These are phyloP conservation scores for Amoebophrya sp. DNA, from an alignment of 169 alveolate genomes.

Conservation along the genomic window DNA sequence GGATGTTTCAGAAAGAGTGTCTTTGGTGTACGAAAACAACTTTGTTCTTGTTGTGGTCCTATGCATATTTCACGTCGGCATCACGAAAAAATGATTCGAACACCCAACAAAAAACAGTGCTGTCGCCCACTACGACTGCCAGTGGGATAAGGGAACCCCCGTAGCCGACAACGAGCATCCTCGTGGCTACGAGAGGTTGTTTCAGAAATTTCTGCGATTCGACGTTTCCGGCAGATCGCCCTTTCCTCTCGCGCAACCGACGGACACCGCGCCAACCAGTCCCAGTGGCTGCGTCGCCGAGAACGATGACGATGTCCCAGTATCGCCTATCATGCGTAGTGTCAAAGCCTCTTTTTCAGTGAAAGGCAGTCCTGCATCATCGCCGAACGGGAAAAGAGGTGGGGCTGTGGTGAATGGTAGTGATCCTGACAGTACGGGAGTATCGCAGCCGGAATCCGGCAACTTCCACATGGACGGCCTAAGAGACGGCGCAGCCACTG, in stretches of 20 bases:
- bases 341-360: no score
- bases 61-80: no score
- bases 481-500: no score
- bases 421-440: no score
- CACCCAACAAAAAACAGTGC: background rate
- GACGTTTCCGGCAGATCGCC: background rate
- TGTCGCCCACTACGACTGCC: background rate
- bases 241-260: background rate
- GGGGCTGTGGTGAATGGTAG: no score
- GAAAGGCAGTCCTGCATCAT: no score
- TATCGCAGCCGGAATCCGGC: no score
- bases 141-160: background rate
- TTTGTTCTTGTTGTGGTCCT: no score
- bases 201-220: conserved; percentile 6
- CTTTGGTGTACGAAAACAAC: background rate
- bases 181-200: background rate
- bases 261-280: background rate
- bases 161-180: background rate
- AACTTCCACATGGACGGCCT: no score
- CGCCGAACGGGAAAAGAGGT: no score
- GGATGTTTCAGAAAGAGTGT: background rate
- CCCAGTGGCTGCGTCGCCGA: background rate
- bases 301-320: background rate
- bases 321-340: background rate
- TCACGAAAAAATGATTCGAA: background rate